Percentiles rank a stretch among this genome's conserved stretches.
These are phyloP conservation scores for Allantophomopsis cytisporea DNA, from an alignment of 2,329 filamentous ascomycete genomes.

Conservation along the genomic window DNA sequence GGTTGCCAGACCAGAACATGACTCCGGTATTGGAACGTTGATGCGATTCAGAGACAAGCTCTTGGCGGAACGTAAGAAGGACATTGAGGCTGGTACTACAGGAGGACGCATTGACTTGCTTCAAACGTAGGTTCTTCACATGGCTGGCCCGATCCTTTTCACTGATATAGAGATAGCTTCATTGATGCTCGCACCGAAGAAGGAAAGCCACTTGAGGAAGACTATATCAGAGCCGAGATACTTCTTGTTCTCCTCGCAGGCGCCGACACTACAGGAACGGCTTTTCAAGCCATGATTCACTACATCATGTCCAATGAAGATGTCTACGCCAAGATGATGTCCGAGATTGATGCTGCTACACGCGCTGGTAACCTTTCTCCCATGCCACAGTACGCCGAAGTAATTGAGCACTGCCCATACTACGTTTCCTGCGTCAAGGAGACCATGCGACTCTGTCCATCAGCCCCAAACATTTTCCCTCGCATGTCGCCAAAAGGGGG, in stretches of 20 bases:
- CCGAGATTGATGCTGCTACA: constrained; percentile 26
- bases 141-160: neutral
- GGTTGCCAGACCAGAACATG: constrained; percentile 35
- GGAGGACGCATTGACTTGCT: constrained; percentile 34
- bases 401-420: constrained; percentile 26
- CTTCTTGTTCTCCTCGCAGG: constrained; percentile 27
- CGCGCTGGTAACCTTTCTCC: constrained; percentile 17
- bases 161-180: constrained; percentile 10
- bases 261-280: constrained; percentile 36
- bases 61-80: constrained; percentile 30
- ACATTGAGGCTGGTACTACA: constrained; percentile 30
- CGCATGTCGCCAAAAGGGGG: constrained; percentile 24
- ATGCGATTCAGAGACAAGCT: constrained; percentile 44
- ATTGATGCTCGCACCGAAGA: constrained; percentile 21
- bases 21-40: constrained; percentile 37
- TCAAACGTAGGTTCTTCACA: constrained; percentile 25
- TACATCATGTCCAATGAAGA: constrained; percentile 23
- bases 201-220: constrained; percentile 6
- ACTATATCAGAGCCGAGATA: constrained; percentile 11
- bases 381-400: constrained; percentile 27
- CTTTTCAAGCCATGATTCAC: constrained; percentile 31
- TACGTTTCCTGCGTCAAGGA: constrained; percentile 36
- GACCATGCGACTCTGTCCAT: constrained; percentile 32
- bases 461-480: constrained; percentile 35
- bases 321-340: constrained; percentile 31